Conservation (phyloP, 1,139 yeast genomes). For the Hanseniaspora gamundiae region DNA sequence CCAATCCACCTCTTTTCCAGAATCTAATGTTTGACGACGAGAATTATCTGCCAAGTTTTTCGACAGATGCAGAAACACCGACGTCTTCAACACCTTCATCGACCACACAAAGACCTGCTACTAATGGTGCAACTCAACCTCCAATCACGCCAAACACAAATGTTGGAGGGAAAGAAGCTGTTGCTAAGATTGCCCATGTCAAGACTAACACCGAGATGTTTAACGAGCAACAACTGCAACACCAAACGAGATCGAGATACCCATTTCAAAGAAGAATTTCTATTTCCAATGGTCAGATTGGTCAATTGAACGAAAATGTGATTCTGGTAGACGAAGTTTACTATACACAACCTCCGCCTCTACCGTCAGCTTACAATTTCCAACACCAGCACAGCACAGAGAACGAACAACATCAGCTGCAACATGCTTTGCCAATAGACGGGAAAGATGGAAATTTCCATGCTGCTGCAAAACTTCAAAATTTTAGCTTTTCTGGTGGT, state of each 20-base stretch:
- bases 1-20: constrained; percentile 56
- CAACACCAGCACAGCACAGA: constrained; percentile 8
- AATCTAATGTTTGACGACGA: constrained; percentile 33
- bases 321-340: constrained; percentile 19
- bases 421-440: neutral
- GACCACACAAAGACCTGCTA: neutral
- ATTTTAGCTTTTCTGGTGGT: no score
- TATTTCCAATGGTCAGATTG: constrained; percentile 70
- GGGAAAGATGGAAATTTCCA: neutral
- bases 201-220: neutral
- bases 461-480: no score
- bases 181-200: neutral
- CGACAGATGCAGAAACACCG: neutral
- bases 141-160: neutral
- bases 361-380: constrained; percentile 15
- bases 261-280: constrained; percentile 46
- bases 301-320: constrained; percentile 36
- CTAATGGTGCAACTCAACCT: neutral
- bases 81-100: neutral
- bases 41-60: constrained; percentile 12
- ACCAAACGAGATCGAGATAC: constrained; percentile 1
- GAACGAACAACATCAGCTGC: constrained; percentile 3
- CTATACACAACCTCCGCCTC: constrained; percentile 25
- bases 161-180: neutral
- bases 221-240: constrained; percentile 1